phyloP scores from a whole-genome alignment of 805 yeast species.

The Saccharomycopsis capsularis region DNA sequence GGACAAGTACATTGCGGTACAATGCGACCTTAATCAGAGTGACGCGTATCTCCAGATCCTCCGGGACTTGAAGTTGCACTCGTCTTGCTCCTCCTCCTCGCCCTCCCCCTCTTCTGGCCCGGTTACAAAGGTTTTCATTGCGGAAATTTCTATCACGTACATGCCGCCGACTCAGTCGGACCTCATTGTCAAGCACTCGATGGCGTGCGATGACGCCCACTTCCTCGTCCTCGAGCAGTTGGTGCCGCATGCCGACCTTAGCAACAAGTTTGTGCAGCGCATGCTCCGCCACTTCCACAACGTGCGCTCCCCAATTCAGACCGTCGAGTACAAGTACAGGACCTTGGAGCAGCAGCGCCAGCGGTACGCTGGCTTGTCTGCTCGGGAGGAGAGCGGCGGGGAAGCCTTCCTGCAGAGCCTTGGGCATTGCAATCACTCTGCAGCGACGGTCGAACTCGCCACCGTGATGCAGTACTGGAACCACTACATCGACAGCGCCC shows the following conservation, averaged over 20 bases:
- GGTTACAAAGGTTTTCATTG: constrained; percentile 52
- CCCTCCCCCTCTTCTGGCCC: not conserved
- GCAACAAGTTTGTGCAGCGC: constrained; percentile 63
- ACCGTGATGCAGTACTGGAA: constrained; percentile 59
- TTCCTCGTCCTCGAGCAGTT: constrained; percentile 66
- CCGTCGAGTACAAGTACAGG: constrained; percentile 50
- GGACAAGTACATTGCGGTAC: constrained; percentile 46
- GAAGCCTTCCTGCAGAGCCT: no score
- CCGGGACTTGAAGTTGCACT: not conserved
- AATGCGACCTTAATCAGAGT: constrained; percentile 57
- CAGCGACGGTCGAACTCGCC: constrained; percentile 38
- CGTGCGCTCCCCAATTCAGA: constrained; percentile 59
- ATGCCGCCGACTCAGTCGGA: constrained; percentile 66
- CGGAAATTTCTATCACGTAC: constrained; percentile 79
- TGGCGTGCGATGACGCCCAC: constrained; percentile 42
- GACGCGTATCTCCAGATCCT: constrained; percentile 30
- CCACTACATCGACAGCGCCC: constrained; percentile 32
- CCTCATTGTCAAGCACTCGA: constrained; percentile 44
- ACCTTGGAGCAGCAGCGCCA: constrained; percentile 39
- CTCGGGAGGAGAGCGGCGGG: not conserved
- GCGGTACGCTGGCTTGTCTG: constrained; percentile 39
- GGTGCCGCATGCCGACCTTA: constrained; percentile 49
- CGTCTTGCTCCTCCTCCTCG: not conserved
- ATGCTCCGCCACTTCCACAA: constrained; percentile 68
- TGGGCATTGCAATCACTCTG: constrained; percentile 30